Evolutionary conservation across 257 asterid genomes (phyloP).

Genomic region (Thymus quinquecostatus): DNA sequence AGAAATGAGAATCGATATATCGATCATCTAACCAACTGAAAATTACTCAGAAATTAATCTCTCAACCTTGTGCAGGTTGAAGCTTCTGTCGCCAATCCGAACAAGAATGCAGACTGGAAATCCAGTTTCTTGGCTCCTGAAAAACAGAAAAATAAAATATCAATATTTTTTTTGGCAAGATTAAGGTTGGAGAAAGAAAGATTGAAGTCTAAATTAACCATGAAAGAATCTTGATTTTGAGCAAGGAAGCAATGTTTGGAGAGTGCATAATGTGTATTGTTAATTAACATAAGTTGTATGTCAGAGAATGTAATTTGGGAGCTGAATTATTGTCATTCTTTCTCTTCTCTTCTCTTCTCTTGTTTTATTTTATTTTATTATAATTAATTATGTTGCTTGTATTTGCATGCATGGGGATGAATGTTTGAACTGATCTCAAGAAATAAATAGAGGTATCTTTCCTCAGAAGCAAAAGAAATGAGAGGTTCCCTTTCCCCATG

Average conservation of each 20-base stretch:
- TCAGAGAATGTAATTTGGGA: conserved; percentile 17
- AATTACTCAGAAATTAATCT: not conserved
- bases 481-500: not conserved
- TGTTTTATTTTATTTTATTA: not conserved
- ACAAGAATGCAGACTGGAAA: conserved; percentile 60
- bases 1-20: too few species aligned
- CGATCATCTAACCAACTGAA: not conserved
- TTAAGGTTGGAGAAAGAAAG: not conserved
- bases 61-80: conserved; percentile 69
- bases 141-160: not conserved
- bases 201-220: conserved; percentile 41
- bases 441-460: not conserved
- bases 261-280: not conserved
- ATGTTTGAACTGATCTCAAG: conserved; percentile 50
- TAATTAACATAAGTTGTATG: not conserved
- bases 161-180: too few species aligned
- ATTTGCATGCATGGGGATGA: conserved; percentile 39
- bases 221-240: conserved; percentile 72
- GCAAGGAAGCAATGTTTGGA: conserved; percentile 65
- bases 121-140: conserved; percentile 80
- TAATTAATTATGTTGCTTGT: not conserved
- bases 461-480: too few species aligned
- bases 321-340: not conserved
- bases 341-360: too few species aligned
- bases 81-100: conserved; percentile 55